Percentiles rank a stretch among this genome's conserved stretches.
Evolutionary conservation across 345 rosid genomes (phyloP).

Genomic region (Kernera saxatilis): DNA sequence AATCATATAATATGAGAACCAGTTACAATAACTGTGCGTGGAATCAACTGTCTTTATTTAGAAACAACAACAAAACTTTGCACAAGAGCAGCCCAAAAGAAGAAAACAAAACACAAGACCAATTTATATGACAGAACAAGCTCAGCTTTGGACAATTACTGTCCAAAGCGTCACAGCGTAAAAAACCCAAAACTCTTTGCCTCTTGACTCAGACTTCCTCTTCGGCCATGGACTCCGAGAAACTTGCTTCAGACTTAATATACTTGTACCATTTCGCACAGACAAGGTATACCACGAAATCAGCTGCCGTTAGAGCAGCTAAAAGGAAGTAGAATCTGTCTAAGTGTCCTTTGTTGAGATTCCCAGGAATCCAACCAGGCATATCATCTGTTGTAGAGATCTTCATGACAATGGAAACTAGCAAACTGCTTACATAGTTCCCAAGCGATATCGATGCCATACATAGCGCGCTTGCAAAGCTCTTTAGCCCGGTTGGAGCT

Average conservation of each 20-base stretch:
- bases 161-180: slow-evolving; percentile 27
- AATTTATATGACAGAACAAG: slow-evolving; percentile 10
- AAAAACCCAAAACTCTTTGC: background rate
- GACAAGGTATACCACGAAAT: slow-evolving; percentile 52
- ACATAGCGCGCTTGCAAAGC: slow-evolving; percentile 97
- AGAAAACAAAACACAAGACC: background rate
- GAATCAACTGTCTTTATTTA: slow-evolving; percentile 18
- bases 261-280: slow-evolving; percentile 77
- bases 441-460: slow-evolving; percentile 96
- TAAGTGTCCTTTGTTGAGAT: slow-evolving; percentile 82
- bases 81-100: slow-evolving; percentile 1
- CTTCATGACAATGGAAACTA: slow-evolving; percentile 75
- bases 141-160: slow-evolving; percentile 23
- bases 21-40: background rate
- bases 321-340: slow-evolving; percentile 88
- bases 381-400: slow-evolving; percentile 55
- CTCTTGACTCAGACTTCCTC: slow-evolving; percentile 20
- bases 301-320: slow-evolving; percentile 68
- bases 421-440: slow-evolving; percentile 84
- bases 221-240: slow-evolving; percentile 3
- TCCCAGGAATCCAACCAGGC: slow-evolving; percentile 96
- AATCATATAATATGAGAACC: background rate
- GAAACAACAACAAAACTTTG: slow-evolving; percentile 4
- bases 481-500: slow-evolving; percentile 83
- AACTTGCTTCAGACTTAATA: slow-evolving; percentile 52